Evolutionary conservation across 2,329 filamentous ascomycete genomes (phyloP).

Genomic region (Tricladium varicosporioides): DNA sequence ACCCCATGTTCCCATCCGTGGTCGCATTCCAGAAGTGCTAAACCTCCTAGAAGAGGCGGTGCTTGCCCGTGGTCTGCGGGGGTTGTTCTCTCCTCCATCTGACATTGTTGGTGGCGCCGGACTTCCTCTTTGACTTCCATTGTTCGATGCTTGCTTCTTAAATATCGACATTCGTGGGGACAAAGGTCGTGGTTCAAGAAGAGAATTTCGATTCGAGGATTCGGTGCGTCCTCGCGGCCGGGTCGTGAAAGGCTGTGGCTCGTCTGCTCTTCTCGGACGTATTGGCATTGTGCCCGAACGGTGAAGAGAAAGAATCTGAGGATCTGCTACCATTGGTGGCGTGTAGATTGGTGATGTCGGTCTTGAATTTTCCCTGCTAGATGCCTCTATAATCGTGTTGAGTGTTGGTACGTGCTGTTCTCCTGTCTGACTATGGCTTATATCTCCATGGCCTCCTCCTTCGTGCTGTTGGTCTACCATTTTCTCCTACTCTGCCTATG

Average conservation of each 20-base stretch:
- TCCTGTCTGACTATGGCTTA: no score
- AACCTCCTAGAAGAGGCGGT: constrained; percentile 9
- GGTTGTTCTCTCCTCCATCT: not conserved
- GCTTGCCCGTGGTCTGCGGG: constrained; percentile 14
- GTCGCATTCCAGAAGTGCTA: constrained; percentile 14
- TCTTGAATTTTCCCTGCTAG: not conserved
- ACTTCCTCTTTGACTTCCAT: constrained; percentile 6
- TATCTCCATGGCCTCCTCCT: no score
- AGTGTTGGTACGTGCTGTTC: no score
- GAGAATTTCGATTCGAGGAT: constrained; percentile 8
- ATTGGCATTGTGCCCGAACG: constrained; percentile 15
- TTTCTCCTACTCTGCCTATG: no score
- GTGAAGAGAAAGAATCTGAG: not conserved
- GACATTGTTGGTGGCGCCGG: constrained; percentile 10
- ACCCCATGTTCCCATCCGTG: constrained; percentile 15
- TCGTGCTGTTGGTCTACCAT: no score
- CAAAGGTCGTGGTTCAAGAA: constrained; percentile 7
- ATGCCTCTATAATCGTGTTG: no score
- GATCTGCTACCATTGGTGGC: constrained; percentile 11
- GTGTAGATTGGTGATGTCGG: constrained; percentile 7
- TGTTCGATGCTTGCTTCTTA: constrained; percentile 5
- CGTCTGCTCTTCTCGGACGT: not conserved
- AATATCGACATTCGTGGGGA: constrained; percentile 18
- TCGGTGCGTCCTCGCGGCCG: constrained; percentile 19
- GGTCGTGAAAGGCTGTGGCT: not conserved